These are phyloP conservation scores for Nakazawaea ambrosiae DNA, from an alignment of 805 yeast genomes.

Conservation along the genomic window DNA sequence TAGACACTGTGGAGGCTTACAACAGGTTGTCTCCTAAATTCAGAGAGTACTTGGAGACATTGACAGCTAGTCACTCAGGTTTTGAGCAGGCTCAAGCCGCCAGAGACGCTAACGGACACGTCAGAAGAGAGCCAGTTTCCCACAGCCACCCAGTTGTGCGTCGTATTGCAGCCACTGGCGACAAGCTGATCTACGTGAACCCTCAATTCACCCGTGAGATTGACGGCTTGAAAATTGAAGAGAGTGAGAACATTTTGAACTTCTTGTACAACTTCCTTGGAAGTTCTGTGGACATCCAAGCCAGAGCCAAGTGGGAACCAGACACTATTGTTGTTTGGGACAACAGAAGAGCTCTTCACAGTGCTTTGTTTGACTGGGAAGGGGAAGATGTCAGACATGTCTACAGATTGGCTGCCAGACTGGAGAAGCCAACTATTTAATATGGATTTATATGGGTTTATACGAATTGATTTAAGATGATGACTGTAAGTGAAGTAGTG, in stretches of 20 bases:
- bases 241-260: conserved; percentile 47
- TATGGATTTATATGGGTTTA: too few species aligned
- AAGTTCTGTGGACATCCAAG: conserved; percentile 31
- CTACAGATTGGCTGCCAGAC: conserved; percentile 31
- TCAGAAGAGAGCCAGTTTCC: conserved; percentile 40
- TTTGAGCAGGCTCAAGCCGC: conserved; percentile 31
- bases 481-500: too few species aligned
- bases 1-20: conserved; percentile 40
- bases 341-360: conserved; percentile 41
- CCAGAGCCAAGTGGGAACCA: conserved; percentile 46
- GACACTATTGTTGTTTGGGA: conserved; percentile 48
- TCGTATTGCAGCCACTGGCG: conserved; percentile 41
- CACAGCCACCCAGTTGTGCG: conserved; percentile 43
- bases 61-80: conserved; percentile 45
- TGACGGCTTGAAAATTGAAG: conserved; percentile 57
- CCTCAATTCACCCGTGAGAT: conserved; percentile 52
- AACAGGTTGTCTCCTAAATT: conserved; percentile 40
- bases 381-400: conserved; percentile 25
- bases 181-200: conserved; percentile 37
- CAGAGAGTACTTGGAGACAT: conserved; percentile 30
- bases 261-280: conserved; percentile 26
- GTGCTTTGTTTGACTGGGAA: conserved; percentile 47
- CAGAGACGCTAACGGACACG: conserved; percentile 29
- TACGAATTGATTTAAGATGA: too few species aligned
- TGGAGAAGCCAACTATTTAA: conserved; percentile 30